A percentile compares a stretch with the other conserved stretches of the same genome.
These are phyloP conservation scores for Carex cristatella DNA, from an alignment of 176 grass and related monocot genomes.

Conservation along the genomic window DNA sequence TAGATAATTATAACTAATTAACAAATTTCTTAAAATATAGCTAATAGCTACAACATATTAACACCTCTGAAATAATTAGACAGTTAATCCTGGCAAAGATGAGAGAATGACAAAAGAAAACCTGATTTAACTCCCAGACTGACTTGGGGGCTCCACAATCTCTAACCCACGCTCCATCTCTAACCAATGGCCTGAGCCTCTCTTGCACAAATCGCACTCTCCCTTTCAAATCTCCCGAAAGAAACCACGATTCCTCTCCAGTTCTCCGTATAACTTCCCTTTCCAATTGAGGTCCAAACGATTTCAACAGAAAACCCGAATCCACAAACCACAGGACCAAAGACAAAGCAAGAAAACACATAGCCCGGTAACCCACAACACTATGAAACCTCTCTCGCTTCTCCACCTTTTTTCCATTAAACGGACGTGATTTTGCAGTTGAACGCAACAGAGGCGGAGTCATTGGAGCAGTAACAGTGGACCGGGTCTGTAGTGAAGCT, in stretches of 20 bases:
- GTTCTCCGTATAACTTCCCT: slow-evolving; percentile 28
- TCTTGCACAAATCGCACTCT: slow-evolving; percentile 40
- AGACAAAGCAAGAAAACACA: slow-evolving; percentile 10
- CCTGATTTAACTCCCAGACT: slow-evolving; percentile 66
- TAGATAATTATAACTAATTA: not conserved
- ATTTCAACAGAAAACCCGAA: slow-evolving; percentile 39
- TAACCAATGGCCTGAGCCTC: slow-evolving; percentile 26
- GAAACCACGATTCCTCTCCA: slow-evolving; percentile 36
- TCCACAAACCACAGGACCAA: slow-evolving; percentile 51
- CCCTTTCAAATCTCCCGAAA: slow-evolving; percentile 24
- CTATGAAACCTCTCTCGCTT: not conserved
- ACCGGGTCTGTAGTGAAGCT: slow-evolving; percentile 19
- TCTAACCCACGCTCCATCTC: slow-evolving; percentile 13
- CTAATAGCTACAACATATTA: not conserved
- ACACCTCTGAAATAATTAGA: not conserved
- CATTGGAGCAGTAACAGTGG: slow-evolving; percentile 17
- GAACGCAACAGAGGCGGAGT: slow-evolving; percentile 43
- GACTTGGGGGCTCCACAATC: slow-evolving; percentile 59
- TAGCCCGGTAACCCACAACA: slow-evolving; percentile 26
- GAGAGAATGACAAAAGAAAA: slow-evolving; percentile 17
- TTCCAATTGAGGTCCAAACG: slow-evolving; percentile 45
- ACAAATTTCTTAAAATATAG: not conserved
- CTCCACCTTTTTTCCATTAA: not conserved
- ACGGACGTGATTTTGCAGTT: slow-evolving; percentile 34
- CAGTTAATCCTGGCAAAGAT: not conserved